phyloP scores from a whole-genome alignment of 495 filamentous ascomycete species.

The Penicillium macrosclerotiorum region DNA sequence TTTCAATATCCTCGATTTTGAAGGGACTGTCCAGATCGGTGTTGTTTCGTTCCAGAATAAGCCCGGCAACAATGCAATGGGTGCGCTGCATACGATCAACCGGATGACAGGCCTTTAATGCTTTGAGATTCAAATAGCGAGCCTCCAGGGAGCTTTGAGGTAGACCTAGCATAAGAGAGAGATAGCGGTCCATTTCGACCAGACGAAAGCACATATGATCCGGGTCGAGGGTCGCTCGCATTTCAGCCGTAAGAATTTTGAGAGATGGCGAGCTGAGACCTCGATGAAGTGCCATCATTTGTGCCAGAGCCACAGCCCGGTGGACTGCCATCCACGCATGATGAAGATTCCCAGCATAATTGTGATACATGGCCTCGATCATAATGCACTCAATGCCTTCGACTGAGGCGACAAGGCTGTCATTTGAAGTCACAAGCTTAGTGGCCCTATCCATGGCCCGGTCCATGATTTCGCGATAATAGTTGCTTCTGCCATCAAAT shows the following conservation, averaged over 20 bases:
- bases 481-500: constrained; percentile 6
- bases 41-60: constrained; percentile 46
- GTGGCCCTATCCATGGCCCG: constrained; percentile 35
- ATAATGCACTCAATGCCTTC: constrained; percentile 52
- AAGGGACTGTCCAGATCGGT: constrained; percentile 12
- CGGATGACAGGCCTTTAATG: constrained; percentile 10
- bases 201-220: constrained; percentile 13
- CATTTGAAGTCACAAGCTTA: constrained; percentile 44
- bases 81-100: constrained; percentile 26
- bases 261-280: constrained; percentile 16
- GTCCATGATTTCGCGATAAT: constrained; percentile 26
- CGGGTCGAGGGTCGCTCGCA: constrained; percentile 7
- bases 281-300: constrained; percentile 23
- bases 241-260: constrained; percentile 14
- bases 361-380: constrained; percentile 45
- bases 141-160: constrained; percentile 36
- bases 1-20: constrained; percentile 39
- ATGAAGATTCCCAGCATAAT: constrained; percentile 45
- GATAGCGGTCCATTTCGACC: constrained; percentile 32
- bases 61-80: constrained; percentile 27
- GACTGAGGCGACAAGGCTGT: constrained; percentile 41
- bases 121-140: constrained; percentile 17
- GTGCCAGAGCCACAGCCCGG: constrained; percentile 30
- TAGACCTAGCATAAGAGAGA: constrained; percentile 45
- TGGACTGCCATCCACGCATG: constrained; percentile 41